A percentile compares a stretch with the other conserved stretches of the same genome.
phyloP scores from a whole-genome alignment of 148 eudicot species.

The Tetragonia tetragonoides region DNA sequence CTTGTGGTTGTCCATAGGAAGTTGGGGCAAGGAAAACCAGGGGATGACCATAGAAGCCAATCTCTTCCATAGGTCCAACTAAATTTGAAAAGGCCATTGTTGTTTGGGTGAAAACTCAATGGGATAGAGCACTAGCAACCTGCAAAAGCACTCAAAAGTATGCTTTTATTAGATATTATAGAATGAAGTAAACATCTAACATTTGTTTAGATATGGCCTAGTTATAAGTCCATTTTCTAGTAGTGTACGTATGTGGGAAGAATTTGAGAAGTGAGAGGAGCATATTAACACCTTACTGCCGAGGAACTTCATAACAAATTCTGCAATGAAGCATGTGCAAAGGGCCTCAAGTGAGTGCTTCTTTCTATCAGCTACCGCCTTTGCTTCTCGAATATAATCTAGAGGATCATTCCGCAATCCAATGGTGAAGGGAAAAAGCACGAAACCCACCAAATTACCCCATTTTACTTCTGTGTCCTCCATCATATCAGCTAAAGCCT shows the following conservation, averaged over 20 bases:
- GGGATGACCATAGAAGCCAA: slow-evolving; percentile 50
- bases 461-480: slow-evolving; percentile 48
- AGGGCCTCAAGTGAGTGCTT: slow-evolving; percentile 50
- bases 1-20: slow-evolving; percentile 55
- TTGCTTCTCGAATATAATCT: slow-evolving; percentile 55
- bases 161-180: too few species aligned
- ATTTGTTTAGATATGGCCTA: too few species aligned
- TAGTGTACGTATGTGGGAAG: too few species aligned
- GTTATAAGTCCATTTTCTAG: too few species aligned
- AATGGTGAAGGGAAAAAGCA: slow-evolving; percentile 45
- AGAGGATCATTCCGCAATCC: slow-evolving; percentile 44
- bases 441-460: slow-evolving; percentile 56
- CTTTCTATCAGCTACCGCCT: slow-evolving; percentile 49
- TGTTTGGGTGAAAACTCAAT: slow-evolving; percentile 38
- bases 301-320: slow-evolving; percentile 37
- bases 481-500: slow-evolving; percentile 60
- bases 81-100: slow-evolving; percentile 59
- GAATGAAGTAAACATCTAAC: too few species aligned
- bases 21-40: slow-evolving; percentile 54
- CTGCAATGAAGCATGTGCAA: slow-evolving; percentile 35
- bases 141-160: slow-evolving; percentile 10
- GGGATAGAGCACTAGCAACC: slow-evolving; percentile 37
- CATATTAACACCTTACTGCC: slow-evolving; percentile 42
- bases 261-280: too few species aligned
- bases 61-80: slow-evolving; percentile 60